Percentiles rank a stretch among this genome's conserved stretches.
phyloP scores from a whole-genome alignment of 1,284 basidiomycete genomes.

The Puccinia sorghi region DNA sequence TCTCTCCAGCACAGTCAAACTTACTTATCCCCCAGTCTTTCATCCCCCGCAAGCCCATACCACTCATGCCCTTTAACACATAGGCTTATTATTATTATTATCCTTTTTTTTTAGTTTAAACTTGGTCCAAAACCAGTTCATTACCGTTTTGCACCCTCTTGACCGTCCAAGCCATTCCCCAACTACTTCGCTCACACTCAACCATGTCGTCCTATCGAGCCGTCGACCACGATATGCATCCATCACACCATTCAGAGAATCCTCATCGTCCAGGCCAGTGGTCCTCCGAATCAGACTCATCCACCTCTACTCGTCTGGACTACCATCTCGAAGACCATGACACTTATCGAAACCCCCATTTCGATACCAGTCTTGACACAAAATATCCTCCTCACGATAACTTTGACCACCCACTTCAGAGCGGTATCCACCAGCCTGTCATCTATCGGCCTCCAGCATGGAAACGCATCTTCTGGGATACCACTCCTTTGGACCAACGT shows the following conservation, averaged over 20 bases:
- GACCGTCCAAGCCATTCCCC: not conserved
- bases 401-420: not conserved
- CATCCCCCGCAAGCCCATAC: too few species aligned
- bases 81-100: too few species aligned
- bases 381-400: constrained; percentile 27
- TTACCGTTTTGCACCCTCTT: not conserved
- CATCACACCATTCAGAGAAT: too few species aligned
- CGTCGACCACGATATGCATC: too few species aligned
- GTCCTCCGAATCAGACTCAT: constrained; percentile 5
- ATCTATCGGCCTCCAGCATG: constrained; percentile 33
- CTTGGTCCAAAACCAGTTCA: too few species aligned
- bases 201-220: too few species aligned
- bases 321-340: not conserved
- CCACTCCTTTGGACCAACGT: constrained; percentile 19
- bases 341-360: not conserved
- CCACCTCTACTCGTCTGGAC: not conserved
- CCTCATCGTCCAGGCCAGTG: not conserved
- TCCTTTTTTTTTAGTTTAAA: too few species aligned
- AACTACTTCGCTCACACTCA: too few species aligned
- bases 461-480: constrained; percentile 49
- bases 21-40: too few species aligned
- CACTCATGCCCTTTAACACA: too few species aligned
- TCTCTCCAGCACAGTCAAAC: too few species aligned
- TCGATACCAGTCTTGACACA: not conserved
- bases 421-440: not conserved